These are phyloP conservation scores for Xylaria polymorpha DNA, from an alignment of 2,329 filamentous ascomycete species.

Conservation along the genomic window DNA sequence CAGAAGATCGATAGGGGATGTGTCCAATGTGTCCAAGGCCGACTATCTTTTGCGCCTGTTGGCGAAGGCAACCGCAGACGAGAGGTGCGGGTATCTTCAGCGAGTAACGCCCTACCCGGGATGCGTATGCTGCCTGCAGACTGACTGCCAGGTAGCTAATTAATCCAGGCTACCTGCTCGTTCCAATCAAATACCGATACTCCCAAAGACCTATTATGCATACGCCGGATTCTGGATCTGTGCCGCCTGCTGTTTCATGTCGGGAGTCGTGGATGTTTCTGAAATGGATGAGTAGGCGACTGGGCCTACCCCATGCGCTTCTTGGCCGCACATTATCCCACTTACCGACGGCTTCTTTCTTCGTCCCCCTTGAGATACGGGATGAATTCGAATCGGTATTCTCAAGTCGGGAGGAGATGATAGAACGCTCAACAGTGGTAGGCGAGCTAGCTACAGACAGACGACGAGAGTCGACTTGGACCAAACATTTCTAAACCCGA, in stretches of 20 bases:
- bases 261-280: not conserved
- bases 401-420: not conserved
- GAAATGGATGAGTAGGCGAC: not conserved
- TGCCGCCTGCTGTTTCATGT: constrained; percentile 10
- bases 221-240: not conserved
- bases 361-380: not conserved
- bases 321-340: not conserved
- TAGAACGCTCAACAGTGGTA: not conserved
- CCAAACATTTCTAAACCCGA: not conserved
- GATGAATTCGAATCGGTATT: not conserved
- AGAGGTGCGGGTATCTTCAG: constrained; percentile 4
- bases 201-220: constrained; percentile 18
- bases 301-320: not conserved
- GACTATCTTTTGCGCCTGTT: not conserved
- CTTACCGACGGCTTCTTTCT: not conserved
- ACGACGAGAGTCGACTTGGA: not conserved
- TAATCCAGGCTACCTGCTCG: constrained; percentile 9
- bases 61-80: constrained; percentile 6
- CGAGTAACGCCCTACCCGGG: not conserved
- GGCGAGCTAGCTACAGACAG: not conserved
- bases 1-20: constrained; percentile 7
- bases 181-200: not conserved
- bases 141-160: constrained; percentile 4
- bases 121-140: constrained; percentile 6
- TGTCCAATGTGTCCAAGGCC: not conserved